Conservation (phyloP, 306 rosid species). For the Boehmeria nivea region DNA sequence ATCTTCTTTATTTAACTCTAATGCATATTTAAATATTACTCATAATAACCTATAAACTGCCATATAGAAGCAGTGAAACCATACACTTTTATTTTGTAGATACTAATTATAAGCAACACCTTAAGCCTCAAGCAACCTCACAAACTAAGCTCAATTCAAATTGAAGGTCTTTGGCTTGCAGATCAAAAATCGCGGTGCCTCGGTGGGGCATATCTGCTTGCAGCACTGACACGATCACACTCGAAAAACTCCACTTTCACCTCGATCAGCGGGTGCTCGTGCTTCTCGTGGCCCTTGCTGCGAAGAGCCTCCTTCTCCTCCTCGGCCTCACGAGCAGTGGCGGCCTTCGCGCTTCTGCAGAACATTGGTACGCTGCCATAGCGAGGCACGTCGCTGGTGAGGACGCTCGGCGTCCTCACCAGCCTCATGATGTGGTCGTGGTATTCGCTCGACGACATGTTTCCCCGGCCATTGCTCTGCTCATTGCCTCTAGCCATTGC, state of each 20-base stretch:
- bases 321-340: constrained; percentile 17
- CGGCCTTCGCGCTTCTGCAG: constrained; percentile 19
- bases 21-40: no score
- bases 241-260: constrained; percentile 39
- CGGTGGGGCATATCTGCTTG: no score
- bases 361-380: constrained; percentile 20
- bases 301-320: background rate
- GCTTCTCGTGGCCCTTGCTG: constrained; percentile 1
- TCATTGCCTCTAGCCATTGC: constrained; percentile 6
- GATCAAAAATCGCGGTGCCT: no score
- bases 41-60: no score
- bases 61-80: no score
- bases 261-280: constrained; percentile 13
- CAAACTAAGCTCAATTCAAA: no score
- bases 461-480: background rate
- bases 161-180: no score
- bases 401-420: constrained; percentile 23
- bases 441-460: constrained; percentile 22
- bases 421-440: constrained; percentile 22
- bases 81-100: no score
- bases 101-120: no score
- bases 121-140: no score
- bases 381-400: constrained; percentile 34
- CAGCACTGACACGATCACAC: background rate
- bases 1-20: no score